These are phyloP conservation scores for Mycena olivaceomarginata DNA, from an alignment of 768 basidiomycete genomes.

Conservation along the genomic window DNA sequence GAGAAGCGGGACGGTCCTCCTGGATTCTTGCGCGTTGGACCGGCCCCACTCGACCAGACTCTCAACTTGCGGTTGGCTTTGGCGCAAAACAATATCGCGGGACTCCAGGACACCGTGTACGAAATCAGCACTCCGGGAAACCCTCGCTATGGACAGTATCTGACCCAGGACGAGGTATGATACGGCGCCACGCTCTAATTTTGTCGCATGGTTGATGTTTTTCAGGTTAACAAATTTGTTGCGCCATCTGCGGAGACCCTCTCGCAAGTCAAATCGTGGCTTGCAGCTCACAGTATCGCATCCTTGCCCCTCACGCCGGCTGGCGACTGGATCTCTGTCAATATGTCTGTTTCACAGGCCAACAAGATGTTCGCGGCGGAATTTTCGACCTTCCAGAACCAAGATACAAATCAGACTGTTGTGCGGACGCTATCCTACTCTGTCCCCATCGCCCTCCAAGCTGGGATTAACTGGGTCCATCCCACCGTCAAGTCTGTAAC, in stretches of 20 bases:
- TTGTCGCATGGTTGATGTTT: conserved; percentile 8
- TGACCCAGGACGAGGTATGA: conserved; percentile 19
- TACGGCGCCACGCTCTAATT: neutral
- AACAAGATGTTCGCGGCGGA: neutral
- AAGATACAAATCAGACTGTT: neutral
- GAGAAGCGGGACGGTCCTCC: conserved; percentile 5
- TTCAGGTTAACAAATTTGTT: conserved; percentile 8
- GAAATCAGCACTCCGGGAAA: conserved; percentile 24
- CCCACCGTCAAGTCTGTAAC: conserved; percentile 8
- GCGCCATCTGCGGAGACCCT: conserved; percentile 12
- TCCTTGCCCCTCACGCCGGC: conserved; percentile 11
- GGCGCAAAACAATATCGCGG: conserved; percentile 12
- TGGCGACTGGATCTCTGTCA: neutral
- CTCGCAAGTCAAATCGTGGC: conserved; percentile 5
- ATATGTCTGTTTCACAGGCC: conserved; percentile 7
- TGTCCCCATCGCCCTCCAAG: neutral
- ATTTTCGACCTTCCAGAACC: conserved; percentile 17
- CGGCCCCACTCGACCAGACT: neutral
- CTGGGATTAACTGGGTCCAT: conserved; percentile 4
- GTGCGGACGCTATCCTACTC: conserved; percentile 15
- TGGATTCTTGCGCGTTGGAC: conserved; percentile 16
- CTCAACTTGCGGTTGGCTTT: conserved; percentile 19
- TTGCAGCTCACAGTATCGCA: conserved; percentile 14
- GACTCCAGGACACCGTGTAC: conserved; percentile 24
- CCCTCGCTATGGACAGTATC: conserved; percentile 25